Conservation (phyloP, 257 asterid species). For the Solanum virginianum region DNA sequence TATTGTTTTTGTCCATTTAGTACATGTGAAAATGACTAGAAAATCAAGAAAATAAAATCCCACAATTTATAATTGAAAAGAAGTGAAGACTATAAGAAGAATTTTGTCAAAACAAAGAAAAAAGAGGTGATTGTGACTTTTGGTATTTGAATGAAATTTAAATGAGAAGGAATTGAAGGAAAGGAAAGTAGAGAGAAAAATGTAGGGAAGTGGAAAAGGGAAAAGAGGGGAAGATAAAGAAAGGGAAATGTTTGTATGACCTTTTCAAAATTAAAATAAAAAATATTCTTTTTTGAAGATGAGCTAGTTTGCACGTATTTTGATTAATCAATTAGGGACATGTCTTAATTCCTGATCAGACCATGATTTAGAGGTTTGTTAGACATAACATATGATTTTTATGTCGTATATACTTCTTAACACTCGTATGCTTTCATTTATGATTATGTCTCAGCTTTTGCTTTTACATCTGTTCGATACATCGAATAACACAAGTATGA, state of each 20-base stretch:
- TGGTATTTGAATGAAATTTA: neutral
- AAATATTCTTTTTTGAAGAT: neutral
- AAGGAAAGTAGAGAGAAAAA: neutral
- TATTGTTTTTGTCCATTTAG: conserved; percentile 27
- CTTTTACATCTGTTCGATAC: too few species aligned
- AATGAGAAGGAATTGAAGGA: neutral
- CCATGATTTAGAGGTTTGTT: too few species aligned
- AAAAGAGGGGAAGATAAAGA: conserved; percentile 21
- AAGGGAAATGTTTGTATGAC: conserved; percentile 26
- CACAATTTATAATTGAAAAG: neutral
- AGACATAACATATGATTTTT: too few species aligned
- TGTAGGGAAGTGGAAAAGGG: conserved; percentile 38
- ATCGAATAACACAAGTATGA: too few species aligned
- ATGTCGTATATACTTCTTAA: too few species aligned
- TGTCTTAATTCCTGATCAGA: too few species aligned
- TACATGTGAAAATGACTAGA: neutral
- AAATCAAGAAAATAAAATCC: neutral
- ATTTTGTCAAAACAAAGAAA: conserved; percentile 3
- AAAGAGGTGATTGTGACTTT: neutral
- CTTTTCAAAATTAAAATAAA: conserved; percentile 1
- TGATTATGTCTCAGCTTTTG: too few species aligned
- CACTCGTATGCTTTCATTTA: too few species aligned
- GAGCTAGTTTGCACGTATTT: neutral
- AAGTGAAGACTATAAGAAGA: neutral
- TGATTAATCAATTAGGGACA: neutral